phyloP scores from a whole-genome alignment of 2,329 filamentous ascomycete species.

The Penicillium sp. region DNA sequence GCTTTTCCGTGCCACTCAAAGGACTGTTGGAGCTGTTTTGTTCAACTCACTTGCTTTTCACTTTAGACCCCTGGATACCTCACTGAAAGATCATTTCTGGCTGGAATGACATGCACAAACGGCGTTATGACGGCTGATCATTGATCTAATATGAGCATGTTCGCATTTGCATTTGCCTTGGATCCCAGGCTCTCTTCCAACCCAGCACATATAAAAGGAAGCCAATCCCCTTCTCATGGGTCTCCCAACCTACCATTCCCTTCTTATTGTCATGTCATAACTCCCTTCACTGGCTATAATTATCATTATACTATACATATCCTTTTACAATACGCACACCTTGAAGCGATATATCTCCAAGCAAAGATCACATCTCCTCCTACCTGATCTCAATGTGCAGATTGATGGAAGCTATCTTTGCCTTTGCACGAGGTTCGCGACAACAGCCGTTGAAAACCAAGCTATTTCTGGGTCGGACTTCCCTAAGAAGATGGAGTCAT shows the following conservation, averaged over 20 bases:
- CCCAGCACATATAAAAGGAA: neutral
- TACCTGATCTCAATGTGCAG: neutral
- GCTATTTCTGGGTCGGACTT: too few species aligned
- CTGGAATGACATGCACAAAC: neutral
- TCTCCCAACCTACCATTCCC: neutral
- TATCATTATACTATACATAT: neutral
- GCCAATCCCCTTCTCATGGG: neutral
- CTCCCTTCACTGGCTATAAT: neutral
- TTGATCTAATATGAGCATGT: neutral
- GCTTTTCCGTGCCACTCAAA: neutral
- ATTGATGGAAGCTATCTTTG: neutral
- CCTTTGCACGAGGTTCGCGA: too few species aligned
- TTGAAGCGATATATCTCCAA: neutral
- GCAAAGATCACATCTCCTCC: neutral
- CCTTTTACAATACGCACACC: neutral
- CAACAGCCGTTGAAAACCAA: neutral
- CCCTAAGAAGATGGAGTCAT: too few species aligned
- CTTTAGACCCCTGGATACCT: neutral
- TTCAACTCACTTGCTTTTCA: neutral
- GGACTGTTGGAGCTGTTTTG: neutral
- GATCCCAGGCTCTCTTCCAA: neutral
- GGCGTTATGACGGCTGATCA: neutral
- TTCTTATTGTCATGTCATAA: neutral
- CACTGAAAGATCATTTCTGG: neutral
- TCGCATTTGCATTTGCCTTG: neutral